Conservation (phyloP, 2,329 filamentous ascomycete species). For the Nemania serpens region DNA sequence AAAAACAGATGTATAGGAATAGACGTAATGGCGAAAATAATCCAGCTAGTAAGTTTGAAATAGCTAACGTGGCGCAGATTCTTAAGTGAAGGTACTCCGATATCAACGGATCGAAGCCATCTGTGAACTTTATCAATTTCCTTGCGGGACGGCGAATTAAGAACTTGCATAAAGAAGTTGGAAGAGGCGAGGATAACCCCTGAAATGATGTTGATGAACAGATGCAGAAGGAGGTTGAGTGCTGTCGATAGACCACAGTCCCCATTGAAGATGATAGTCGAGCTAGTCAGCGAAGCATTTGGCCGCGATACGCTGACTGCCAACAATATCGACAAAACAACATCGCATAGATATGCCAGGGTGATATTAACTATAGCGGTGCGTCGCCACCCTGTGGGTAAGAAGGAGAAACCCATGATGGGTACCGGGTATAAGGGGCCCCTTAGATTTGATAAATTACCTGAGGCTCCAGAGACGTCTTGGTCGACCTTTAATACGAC, state of each 20-base stretch:
- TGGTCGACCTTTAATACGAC: not conserved
- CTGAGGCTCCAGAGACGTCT: not conserved
- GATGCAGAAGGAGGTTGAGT: not conserved
- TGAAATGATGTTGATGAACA: not conserved
- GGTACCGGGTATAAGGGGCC: not conserved
- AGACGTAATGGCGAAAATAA: constrained; percentile 32
- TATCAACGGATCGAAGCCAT: constrained; percentile 22
- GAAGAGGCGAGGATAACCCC: constrained; percentile 1
- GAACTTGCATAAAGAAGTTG: constrained; percentile 48
- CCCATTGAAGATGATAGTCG: not conserved
- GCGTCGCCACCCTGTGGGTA: not conserved
- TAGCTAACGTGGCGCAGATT: constrained; percentile 40
- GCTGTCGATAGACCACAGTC: not conserved
- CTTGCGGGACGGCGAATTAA: constrained; percentile 53
- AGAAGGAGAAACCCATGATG: not conserved
- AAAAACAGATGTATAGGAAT: constrained; percentile 39
- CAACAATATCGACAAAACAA: not conserved
- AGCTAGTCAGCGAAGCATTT: not conserved
- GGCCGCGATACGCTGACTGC: not conserved
- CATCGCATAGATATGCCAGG: not conserved
- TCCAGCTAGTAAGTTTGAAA: constrained; percentile 30
- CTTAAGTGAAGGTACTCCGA: constrained; percentile 30
- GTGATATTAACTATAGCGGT: not conserved
- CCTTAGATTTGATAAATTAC: not conserved
- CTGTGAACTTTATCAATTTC: constrained; percentile 55